Evolutionary conservation across 1,284 basidiomycete genomes (phyloP).

Genomic region (Mycocalia duriaeana): DNA sequence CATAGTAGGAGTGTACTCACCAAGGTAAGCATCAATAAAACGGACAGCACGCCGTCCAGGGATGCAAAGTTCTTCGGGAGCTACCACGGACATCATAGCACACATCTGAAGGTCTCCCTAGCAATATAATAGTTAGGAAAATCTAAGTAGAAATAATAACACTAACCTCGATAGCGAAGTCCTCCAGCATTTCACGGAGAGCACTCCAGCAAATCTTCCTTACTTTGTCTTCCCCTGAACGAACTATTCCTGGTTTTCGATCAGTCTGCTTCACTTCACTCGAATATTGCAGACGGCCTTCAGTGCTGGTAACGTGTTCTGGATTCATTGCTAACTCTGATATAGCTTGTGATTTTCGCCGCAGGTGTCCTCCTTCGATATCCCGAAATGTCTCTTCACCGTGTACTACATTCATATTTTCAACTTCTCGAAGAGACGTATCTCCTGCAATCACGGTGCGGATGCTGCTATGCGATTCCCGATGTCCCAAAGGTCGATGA

Average conservation of each 20-base stretch:
- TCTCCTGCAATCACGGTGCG: constrained; percentile 58
- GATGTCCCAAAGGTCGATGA: constrained; percentile 31
- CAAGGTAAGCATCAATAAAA: constrained; percentile 68
- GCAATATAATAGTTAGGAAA: constrained; percentile 3
- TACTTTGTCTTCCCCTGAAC: constrained; percentile 46
- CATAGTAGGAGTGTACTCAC: constrained; percentile 29
- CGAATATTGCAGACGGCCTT: constrained; percentile 13
- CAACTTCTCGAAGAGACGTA: constrained; percentile 29
- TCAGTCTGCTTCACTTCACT: constrained; percentile 28
- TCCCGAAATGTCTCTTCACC: constrained; percentile 23
- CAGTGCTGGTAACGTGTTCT: constrained; percentile 8
- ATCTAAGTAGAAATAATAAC: background rate
- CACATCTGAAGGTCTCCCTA: constrained; percentile 78
- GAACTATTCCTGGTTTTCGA: constrained; percentile 38
- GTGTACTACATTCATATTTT: constrained; percentile 12
- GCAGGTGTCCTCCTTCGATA: constrained; percentile 13
- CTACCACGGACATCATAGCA: constrained; percentile 60
- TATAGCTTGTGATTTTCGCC: constrained; percentile 21
- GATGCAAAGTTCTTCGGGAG: constrained; percentile 49
- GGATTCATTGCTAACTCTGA: constrained; percentile 21
- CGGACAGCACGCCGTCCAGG: constrained; percentile 36
- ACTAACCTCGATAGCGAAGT: constrained; percentile 57
- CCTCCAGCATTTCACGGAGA: constrained; percentile 51
- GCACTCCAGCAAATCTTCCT: constrained; percentile 53
- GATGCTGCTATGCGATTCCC: constrained; percentile 60